Conservation (phyloP, 2,329 filamentous ascomycete species). For the Didymella pomorum region DNA sequence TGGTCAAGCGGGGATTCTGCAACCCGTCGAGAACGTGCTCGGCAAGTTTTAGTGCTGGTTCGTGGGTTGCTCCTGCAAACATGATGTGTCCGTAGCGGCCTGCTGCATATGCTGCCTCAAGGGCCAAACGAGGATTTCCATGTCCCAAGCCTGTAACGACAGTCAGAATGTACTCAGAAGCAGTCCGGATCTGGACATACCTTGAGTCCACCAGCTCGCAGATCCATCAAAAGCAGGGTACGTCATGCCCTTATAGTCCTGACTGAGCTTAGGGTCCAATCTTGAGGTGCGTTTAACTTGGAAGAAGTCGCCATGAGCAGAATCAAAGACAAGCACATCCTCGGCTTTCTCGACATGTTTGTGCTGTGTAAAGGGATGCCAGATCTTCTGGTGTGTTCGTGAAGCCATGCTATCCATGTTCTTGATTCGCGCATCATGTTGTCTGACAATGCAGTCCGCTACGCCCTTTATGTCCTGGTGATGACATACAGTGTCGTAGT, state of each 20-base stretch:
- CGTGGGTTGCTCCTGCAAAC: conserved; percentile 82
- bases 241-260: conserved; percentile 53
- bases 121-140: conserved; percentile 73
- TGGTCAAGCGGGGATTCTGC: conserved; percentile 69
- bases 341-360: conserved; percentile 65
- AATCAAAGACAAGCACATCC: conserved; percentile 79
- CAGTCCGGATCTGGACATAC: background rate
- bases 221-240: conserved; percentile 81
- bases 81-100: conserved; percentile 88
- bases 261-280: conserved; percentile 17
- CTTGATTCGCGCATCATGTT: conserved; percentile 65
- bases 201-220: conserved; percentile 92
- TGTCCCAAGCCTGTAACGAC: conserved; percentile 69
- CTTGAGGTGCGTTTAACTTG: conserved; percentile 61
- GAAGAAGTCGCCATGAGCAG: conserved; percentile 80
- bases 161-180: background rate
- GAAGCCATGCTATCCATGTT: conserved; percentile 68
- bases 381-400: conserved; percentile 67
- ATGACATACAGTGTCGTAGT: conserved; percentile 63
- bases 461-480: conserved; percentile 55
- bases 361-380: conserved; percentile 90
- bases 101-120: conserved; percentile 81
- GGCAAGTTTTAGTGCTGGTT: conserved; percentile 75
- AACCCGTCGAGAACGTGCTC: conserved; percentile 68
- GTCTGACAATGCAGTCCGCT: conserved; percentile 60